Evolutionary conservation across 2,329 filamentous ascomycete species (phyloP), one percentile per base, ranked within the genome.

Genomic region (Xylariaceae sp.): DNA sequence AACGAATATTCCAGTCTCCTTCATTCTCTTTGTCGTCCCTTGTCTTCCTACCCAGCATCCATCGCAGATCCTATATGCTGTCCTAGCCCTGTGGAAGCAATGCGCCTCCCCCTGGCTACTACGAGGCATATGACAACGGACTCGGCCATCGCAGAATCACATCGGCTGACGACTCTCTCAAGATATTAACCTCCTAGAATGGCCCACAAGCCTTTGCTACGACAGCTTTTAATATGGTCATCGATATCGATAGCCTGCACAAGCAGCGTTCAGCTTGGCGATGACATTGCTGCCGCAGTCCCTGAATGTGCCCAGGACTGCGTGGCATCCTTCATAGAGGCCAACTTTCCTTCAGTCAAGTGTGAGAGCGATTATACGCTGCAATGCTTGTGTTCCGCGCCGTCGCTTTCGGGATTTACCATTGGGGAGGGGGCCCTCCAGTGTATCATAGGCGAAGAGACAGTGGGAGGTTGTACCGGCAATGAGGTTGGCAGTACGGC

Each of bases 361-460:
- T 85, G 81, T 54, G 68, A 69, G 22, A 56, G 62, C 26, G 64
- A 64, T 12, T 68, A 73, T 9, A 71, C 81, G 19, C 59, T 87
- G 50, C 64, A 71, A 53, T 87, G 82, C 51, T 68, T 89, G 6
- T 89, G 85, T 60, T 72, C 73, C 29, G 69, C 72, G 43, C 68
- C 69, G 26, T 82, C 82, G 8, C 64, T 61, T 11, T 74, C 74
- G 22, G 82, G 80, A 9, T 83, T 81, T 52, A 88, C 85, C 2
- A 55, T 88, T 36, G 84, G 83, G n/a, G 85, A 89, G 63, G 84
- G 74, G 9, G 82, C 79, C 4, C 63, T 87, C 47, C 76, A 83
- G 55, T 89, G 85, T 60, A 72, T 86, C 26, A 67, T 76, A 8
- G 76, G 76, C 7, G 73, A 78, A 54, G 64, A 58, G 42, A 61